Evolutionary conservation across 257 asterid species (phyloP).

Genomic region (Knoxia roxburghii): DNA sequence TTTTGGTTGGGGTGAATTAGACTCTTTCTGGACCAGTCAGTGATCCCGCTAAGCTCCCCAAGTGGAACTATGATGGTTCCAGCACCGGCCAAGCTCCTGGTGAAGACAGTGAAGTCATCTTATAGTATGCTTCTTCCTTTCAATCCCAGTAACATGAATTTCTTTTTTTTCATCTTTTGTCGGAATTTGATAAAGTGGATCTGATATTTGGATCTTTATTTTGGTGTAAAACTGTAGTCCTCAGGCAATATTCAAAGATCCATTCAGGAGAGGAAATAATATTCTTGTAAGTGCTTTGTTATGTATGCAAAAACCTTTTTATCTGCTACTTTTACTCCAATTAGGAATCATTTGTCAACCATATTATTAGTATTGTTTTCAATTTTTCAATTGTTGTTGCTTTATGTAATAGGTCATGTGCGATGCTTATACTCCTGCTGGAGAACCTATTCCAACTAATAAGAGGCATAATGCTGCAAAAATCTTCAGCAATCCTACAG

Average conservation of each 20-base stretch:
- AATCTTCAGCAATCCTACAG: constrained; percentile 65
- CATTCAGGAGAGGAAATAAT: constrained; percentile 86
- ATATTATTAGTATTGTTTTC: neutral
- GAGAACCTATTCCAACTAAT: constrained; percentile 81
- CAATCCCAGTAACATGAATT: too few species aligned
- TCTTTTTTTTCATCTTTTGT: neutral
- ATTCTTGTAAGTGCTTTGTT: constrained; percentile 50
- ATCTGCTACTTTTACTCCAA: neutral
- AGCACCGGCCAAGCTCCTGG: constrained; percentile 98
- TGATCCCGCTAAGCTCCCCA: constrained; percentile 77
- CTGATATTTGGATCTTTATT: neutral
- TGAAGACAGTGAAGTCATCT: constrained; percentile 91
- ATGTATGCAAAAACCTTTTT: neutral
- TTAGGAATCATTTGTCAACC: neutral
- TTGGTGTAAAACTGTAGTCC: constrained; percentile 39
- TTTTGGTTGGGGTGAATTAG: constrained; percentile 27
- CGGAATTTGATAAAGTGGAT: neutral
- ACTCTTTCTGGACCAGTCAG: constrained; percentile 59
- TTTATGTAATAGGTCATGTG: constrained; percentile 60
- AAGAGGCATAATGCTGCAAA: constrained; percentile 65
- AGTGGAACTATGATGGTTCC: constrained; percentile 96
- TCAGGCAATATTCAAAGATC: constrained; percentile 87
- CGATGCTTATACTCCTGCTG: constrained; percentile 88
- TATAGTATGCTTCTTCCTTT: constrained; percentile 37
- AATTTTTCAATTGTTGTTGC: neutral